Evolutionary conservation across 225 moss, liverwort and hornwort species (phyloP), one percentile per base, ranked within the genome.

Genomic region (Rhytidiadelphus loreus): DNA sequence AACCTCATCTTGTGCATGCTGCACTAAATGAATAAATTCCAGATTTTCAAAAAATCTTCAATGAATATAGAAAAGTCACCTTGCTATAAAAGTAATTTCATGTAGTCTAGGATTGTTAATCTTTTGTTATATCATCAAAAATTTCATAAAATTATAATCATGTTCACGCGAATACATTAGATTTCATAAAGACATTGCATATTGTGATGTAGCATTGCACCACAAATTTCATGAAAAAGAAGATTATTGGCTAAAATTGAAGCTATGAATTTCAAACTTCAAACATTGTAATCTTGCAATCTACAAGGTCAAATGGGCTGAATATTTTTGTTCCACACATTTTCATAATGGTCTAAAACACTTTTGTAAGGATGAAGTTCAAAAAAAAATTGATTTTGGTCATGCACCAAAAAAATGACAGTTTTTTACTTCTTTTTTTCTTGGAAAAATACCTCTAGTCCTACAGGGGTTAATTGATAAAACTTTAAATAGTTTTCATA

Each of bases 121-220:
- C 3, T 26, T 15, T 7, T 71, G 2, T 16, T 43, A 14, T 41
- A 8, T 70, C 8, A 41, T 41, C 14, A 41, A 41, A 41, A 8
- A 24, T 4, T 21, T 41, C 8, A 41, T 41, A 24, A 41, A 43
- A 71, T 26, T 71, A 2, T 26, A 26, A 43, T 71, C 28, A 43
- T 28, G 5, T 71, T 43, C 3, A 26, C 5, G 28, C 15, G 16
- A 16, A 28, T 43, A 43, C 3, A 43, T 43, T 43, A 43, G 6
- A 71, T 26, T 71, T 2, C 1, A 0, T 43, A 16, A 26, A 43
- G 6, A 43, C 43, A 71, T 23, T 43, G 28, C 3, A 71, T 26
- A 16, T 26, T 0, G 0, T 43, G 1, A 2, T 43, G 16, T 2
- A 28, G 0, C 6, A 44, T 43, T 28, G 43, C 3, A 43, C 43